Conservation (phyloP, 495 filamentous ascomycete species). For the Rhypophila decipiens region DNA sequence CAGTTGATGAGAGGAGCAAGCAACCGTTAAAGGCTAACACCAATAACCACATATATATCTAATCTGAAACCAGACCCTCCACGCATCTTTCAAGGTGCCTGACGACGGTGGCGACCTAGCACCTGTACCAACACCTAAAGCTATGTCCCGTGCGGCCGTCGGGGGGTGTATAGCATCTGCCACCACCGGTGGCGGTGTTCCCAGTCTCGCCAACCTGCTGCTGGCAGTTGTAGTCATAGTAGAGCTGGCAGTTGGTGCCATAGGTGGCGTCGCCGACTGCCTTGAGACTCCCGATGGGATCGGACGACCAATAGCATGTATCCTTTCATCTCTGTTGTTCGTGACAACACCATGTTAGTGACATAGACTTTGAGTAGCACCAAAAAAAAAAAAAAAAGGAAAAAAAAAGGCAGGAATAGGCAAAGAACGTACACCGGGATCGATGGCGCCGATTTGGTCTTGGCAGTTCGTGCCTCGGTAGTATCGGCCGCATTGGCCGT, state of each 20-base stretch:
- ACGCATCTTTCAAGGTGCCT: neutral
- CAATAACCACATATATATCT: too few species aligned
- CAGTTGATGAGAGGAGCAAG: too few species aligned
- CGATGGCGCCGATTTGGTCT: constrained; percentile 4
- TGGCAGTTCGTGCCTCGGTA: constrained; percentile 5
- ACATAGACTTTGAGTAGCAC: neutral
- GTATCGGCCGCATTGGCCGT: constrained; percentile 9
- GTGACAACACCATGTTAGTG: neutral
- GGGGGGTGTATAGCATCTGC: constrained; percentile 3
- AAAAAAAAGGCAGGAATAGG: neutral
- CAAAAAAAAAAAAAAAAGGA: neutral
- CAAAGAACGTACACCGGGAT: constrained; percentile 2
- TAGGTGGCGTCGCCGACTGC: constrained; percentile 4
- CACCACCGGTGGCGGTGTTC: constrained; percentile 1
- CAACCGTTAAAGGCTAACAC: too few species aligned
- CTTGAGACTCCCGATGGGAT: constrained; percentile 2
- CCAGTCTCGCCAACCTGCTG: constrained; percentile 4
- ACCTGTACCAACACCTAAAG: constrained; percentile 3
- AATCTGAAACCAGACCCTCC: neutral
- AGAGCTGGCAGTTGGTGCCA: constrained; percentile 6
- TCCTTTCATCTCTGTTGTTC: neutral
- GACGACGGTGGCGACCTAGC: constrained; percentile 3
- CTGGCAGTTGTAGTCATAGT: constrained; percentile 4
- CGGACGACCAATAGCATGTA: constrained; percentile 1
- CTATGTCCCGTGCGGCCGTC: neutral